These are phyloP conservation scores for Chalciporus sphaerocephalus DNA, from an alignment of 768 basidiomycete species.

Conservation along the genomic window DNA sequence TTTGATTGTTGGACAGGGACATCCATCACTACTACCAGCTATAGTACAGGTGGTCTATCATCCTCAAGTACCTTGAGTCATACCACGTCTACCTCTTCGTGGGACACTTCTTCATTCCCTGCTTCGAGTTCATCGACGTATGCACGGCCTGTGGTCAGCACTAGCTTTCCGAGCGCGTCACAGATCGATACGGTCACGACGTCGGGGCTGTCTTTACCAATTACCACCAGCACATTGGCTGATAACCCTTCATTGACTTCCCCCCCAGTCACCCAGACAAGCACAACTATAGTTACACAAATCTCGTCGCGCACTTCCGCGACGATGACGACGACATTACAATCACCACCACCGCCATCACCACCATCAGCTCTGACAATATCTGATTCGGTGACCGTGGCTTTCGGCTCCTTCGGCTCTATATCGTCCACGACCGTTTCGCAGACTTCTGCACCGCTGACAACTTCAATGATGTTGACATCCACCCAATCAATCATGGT, in stretches of 20 bases:
- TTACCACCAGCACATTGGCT: background rate
- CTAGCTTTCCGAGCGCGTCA: background rate
- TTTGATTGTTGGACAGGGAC: background rate
- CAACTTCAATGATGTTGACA: no score
- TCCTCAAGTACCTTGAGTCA: background rate
- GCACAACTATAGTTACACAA: background rate
- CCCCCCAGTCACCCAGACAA: background rate
- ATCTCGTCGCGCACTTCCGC: background rate
- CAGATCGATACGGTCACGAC: background rate
- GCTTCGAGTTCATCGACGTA: background rate
- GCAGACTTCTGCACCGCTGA: background rate
- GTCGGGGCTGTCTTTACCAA: background rate
- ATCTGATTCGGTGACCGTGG: no score
- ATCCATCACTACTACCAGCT: background rate
- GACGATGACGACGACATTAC: no score
- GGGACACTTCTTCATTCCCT: background rate
- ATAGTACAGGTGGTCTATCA: no score
- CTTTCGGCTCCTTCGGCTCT: background rate
- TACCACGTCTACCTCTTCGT: background rate
- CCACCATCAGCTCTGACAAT: no score
- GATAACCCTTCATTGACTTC: background rate
- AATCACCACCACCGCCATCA: no score
- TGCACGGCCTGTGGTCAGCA: background rate
- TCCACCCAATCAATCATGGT: no score
- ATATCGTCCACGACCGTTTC: conserved; percentile 5